These are phyloP conservation scores for Alternaria metachromatica DNA, from an alignment of 2,329 filamentous ascomycete species.

Conservation along the genomic window DNA sequence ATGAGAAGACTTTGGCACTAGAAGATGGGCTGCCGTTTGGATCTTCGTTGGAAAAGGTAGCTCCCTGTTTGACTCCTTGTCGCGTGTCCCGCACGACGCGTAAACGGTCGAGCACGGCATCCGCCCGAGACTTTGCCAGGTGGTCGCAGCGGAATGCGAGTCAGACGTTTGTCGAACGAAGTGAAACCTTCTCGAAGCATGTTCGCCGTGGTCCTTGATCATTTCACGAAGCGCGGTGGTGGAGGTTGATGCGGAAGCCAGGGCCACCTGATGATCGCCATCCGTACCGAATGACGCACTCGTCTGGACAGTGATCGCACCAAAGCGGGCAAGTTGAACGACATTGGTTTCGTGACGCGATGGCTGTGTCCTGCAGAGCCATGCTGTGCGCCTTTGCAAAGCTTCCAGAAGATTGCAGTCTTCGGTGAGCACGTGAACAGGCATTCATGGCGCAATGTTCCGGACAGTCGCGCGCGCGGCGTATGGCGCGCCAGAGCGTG, in stretches of 20 bases:
- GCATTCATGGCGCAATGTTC: constrained; percentile 9
- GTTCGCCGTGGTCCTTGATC: constrained; percentile 32
- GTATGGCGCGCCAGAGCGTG: constrained; percentile 9
- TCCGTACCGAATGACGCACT: constrained; percentile 40
- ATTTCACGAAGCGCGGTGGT: constrained; percentile 25
- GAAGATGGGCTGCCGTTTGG: constrained; percentile 24
- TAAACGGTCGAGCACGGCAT: neutral
- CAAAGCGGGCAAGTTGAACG: constrained; percentile 26
- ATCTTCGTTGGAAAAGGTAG: constrained; percentile 12
- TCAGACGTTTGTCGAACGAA: constrained; percentile 24
- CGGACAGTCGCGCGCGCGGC: constrained; percentile 6
- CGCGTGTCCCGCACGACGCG: neutral
- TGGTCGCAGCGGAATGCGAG: constrained; percentile 5
- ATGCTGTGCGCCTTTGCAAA: constrained; percentile 13
- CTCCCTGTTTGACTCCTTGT: constrained; percentile 6
- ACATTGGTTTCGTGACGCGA: constrained; percentile 43
- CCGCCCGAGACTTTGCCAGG: neutral
- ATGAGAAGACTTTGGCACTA: constrained; percentile 1
- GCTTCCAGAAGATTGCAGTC: constrained; percentile 29
- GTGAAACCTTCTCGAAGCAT: constrained; percentile 42
- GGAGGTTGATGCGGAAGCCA: constrained; percentile 21
- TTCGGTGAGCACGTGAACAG: constrained; percentile 20
- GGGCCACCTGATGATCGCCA: constrained; percentile 41
- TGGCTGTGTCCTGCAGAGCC: constrained; percentile 15
- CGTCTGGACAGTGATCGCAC: constrained; percentile 15